These are phyloP conservation scores for Coriaria nepalensis DNA, from an alignment of 306 rosid species.

Conservation along the genomic window DNA sequence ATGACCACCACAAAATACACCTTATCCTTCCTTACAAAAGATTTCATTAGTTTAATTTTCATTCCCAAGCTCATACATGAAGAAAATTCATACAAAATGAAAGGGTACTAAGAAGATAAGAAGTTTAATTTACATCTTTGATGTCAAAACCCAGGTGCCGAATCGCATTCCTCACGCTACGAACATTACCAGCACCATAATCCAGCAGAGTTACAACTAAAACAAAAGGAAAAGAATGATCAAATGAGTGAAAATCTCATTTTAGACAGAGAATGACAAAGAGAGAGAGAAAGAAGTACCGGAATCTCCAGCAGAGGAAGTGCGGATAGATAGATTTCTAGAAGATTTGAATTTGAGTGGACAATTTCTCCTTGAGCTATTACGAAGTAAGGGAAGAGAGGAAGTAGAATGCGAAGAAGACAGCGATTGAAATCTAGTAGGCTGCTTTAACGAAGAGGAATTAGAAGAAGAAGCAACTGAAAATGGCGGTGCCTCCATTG, in stretches of 20 bases:
- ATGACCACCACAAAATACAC: background rate
- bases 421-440: conserved; percentile 11
- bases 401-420: conserved; percentile 32
- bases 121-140: conserved; percentile 56
- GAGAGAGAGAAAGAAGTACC: conserved; percentile 28
- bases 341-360: conserved; percentile 19
- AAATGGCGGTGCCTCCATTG: conserved; percentile 71
- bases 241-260: background rate
- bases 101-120: background rate
- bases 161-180: conserved; percentile 83
- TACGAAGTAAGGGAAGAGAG: conserved; percentile 34
- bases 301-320: conserved; percentile 48
- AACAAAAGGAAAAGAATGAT: background rate
- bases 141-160: conserved; percentile 68
- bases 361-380: conserved; percentile 7
- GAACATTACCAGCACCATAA: conserved; percentile 91
- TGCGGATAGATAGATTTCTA: conserved; percentile 46
- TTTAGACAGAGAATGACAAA: background rate
- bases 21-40: background rate
- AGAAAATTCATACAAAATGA: background rate
- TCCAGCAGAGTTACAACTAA: conserved; percentile 84
- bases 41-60: background rate
- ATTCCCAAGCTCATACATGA: too few species aligned
- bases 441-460: conserved; percentile 11
- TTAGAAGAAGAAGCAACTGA: conserved; percentile 11